These are phyloP conservation scores for Vitis cinerea DNA, from an alignment of 164 flowering plant genomes.

Conservation along the genomic window DNA sequence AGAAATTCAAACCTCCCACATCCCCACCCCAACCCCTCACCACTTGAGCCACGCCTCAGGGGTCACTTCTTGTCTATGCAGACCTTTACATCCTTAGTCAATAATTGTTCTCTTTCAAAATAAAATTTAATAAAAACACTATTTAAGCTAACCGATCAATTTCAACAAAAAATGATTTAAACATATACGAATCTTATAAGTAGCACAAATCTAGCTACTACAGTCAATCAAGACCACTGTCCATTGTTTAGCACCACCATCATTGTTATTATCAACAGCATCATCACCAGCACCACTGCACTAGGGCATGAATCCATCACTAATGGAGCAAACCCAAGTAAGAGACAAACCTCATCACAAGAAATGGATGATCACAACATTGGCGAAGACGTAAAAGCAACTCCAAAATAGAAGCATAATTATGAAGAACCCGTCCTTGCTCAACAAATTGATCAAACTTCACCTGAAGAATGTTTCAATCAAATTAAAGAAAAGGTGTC, in stretches of 20 bases:
- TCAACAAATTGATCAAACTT: slow-evolving; percentile 97
- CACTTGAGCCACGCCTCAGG: no score
- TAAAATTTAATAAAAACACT: background rate
- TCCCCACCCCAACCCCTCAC: no score
- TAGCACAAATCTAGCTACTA: no score
- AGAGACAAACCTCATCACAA: slow-evolving; percentile 82
- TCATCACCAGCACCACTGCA: background rate
- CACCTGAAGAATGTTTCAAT: slow-evolving; percentile 47
- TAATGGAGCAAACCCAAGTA: background rate
- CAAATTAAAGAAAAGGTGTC: background rate
- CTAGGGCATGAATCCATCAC: background rate
- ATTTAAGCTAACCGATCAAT: background rate
- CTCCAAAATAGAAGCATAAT: slow-evolving; percentile 98
- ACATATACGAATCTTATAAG: background rate
- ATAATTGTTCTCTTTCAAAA: background rate
- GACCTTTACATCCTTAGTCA: background rate
- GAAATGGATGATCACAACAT: slow-evolving; percentile 99
- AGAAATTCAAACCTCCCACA: no score
- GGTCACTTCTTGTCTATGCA: no score
- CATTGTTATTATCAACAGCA: background rate
- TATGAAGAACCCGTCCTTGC: slow-evolving; percentile 96
- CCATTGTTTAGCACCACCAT: no score
- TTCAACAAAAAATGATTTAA: background rate
- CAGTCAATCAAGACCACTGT: no score
- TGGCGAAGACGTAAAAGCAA: slow-evolving; percentile 97